Conservation (phyloP, 202 grass and related monocot genomes). For the Carex sylvatica region DNA sequence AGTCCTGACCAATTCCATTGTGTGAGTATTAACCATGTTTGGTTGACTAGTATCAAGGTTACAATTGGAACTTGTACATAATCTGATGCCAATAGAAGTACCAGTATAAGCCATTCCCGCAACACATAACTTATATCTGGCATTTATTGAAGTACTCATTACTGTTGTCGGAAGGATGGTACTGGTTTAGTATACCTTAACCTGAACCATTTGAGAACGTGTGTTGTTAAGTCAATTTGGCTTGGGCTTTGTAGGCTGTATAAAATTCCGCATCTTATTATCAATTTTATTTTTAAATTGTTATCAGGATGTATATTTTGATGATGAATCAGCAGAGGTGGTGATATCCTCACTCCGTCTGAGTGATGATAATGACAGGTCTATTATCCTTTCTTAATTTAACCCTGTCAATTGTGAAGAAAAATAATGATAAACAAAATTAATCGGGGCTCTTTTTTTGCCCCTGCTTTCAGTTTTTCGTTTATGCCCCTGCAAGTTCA, state of each 20-base stretch:
- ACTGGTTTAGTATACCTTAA: background rate
- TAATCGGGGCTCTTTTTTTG: background rate
- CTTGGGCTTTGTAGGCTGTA: background rate
- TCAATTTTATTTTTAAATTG: background rate
- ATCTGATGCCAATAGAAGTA: background rate
- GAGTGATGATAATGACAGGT: constrained; percentile 87
- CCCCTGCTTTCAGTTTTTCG: background rate
- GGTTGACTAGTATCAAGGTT: background rate
- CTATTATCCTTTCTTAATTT: constrained; percentile 26
- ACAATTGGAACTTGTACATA: background rate
- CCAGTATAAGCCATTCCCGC: background rate
- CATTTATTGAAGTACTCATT: background rate
- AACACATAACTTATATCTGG: background rate
- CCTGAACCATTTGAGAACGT: background rate
- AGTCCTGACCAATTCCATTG: background rate
- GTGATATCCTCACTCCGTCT: constrained; percentile 88
- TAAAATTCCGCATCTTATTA: background rate
- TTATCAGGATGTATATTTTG: constrained; percentile 88
- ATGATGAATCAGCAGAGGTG: constrained; percentile 93
- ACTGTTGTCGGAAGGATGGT: background rate
- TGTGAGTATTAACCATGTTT: background rate
- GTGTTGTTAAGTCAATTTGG: background rate
- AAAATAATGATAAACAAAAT: background rate
- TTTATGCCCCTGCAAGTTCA: background rate
- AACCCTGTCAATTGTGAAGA: background rate